phyloP scores from a whole-genome alignment of 1,284 basidiomycete species.

The Athelia sp. region DNA sequence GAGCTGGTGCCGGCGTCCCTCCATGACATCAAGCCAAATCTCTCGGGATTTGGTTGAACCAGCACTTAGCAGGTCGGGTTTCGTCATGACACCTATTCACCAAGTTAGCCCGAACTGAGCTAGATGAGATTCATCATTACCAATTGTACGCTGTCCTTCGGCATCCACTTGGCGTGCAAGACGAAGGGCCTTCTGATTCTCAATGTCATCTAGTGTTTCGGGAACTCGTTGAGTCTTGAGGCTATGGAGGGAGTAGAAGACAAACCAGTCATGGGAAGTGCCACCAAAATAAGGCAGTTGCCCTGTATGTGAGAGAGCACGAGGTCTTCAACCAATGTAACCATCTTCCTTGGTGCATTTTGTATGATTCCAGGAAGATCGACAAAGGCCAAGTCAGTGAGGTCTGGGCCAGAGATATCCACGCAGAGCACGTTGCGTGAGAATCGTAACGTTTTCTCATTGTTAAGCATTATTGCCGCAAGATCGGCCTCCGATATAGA shows the following conservation, averaged over 20 bases:
- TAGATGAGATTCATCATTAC: conserved; percentile 10
- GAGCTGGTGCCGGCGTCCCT: conserved; percentile 25
- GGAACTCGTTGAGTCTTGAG: not conserved
- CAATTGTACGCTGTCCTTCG: conserved; percentile 29
- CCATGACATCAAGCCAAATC: conserved; percentile 29
- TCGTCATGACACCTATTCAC: conserved; percentile 31
- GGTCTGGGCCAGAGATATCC: conserved; percentile 36
- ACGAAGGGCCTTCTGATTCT: conserved; percentile 33
- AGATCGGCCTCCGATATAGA: conserved; percentile 17
- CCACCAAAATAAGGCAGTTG: conserved; percentile 34
- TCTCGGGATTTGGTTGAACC: conserved; percentile 21
- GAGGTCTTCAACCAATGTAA: conserved; percentile 31
- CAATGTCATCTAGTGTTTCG: conserved; percentile 31
- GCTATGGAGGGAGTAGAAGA: not conserved
- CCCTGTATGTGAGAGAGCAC: conserved; percentile 30
- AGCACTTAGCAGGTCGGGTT: conserved; percentile 28
- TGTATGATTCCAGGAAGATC: conserved; percentile 36
- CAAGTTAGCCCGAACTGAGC: not conserved
- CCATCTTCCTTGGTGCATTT: conserved; percentile 25
- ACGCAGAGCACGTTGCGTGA: conserved; percentile 40
- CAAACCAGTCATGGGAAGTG: conserved; percentile 34
- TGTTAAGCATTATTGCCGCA: not conserved
- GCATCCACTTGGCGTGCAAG: conserved; percentile 30
- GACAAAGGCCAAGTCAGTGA: conserved; percentile 39
- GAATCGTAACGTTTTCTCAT: conserved; percentile 24